These are phyloP conservation scores for Xenoacremonium recifei DNA, from an alignment of 2,329 filamentous ascomycete genomes.

Conservation along the genomic window DNA sequence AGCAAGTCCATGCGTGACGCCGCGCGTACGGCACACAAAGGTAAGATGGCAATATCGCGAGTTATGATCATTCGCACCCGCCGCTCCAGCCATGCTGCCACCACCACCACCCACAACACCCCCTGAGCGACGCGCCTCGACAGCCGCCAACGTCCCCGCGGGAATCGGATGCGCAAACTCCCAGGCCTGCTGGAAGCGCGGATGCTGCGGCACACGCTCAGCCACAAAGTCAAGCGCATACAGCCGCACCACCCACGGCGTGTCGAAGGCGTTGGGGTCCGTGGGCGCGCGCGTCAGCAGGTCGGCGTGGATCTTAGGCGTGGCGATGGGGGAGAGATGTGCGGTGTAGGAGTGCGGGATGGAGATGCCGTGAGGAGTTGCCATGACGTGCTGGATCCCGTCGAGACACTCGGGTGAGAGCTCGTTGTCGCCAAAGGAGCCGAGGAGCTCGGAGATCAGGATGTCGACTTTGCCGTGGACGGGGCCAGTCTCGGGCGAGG, in stretches of 20 bases:
- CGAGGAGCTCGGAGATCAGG: conserved; percentile 87
- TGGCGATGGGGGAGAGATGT: conserved; percentile 86
- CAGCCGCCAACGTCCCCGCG: conserved; percentile 51
- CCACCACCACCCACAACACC: conserved; percentile 65
- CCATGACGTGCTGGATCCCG: conserved; percentile 88
- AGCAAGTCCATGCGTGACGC: conserved; percentile 84
- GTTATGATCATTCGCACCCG: conserved; percentile 90
- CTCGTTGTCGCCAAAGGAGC: conserved; percentile 96
- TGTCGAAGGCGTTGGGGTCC: conserved; percentile 77
- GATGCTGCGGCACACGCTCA: conserved; percentile 55
- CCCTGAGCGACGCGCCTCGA: conserved; percentile 59
- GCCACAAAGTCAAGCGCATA: conserved; percentile 87
- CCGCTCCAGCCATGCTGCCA: conserved; percentile 71
- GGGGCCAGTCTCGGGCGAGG: conserved; percentile 41
- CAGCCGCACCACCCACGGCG: conserved; percentile 91
- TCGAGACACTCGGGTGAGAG: conserved; percentile 95
- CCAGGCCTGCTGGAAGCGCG: conserved; percentile 75
- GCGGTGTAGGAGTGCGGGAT: conserved; percentile 94
- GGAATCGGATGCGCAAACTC: conserved; percentile 77
- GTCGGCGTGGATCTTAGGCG: conserved; percentile 82
- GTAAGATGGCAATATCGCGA: conserved; percentile 73
- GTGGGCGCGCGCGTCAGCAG: conserved; percentile 60
- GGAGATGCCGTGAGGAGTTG: conserved; percentile 77
- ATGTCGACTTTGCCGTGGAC: conserved; percentile 77
- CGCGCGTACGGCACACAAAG: conserved; percentile 76